phyloP scores from a whole-genome alignment of 768 basidiomycete genomes.

The Kwoniella heveanensis region DNA sequence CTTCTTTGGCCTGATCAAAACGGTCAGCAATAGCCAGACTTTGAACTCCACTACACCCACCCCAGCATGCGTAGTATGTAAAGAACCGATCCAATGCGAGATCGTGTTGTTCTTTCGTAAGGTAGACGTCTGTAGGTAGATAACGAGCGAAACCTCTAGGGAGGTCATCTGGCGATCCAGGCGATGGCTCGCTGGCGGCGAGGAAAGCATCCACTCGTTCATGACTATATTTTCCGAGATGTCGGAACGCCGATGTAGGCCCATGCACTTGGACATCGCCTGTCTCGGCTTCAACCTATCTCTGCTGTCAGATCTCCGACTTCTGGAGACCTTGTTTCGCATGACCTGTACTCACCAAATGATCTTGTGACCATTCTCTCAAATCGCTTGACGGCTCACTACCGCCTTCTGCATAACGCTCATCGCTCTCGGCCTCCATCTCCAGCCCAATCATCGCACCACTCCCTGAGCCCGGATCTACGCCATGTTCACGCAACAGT shows the following conservation, averaged over 20 bases:
- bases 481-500: constrained; percentile 32
- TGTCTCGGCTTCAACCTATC: constrained; percentile 39
- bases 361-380: constrained; percentile 30
- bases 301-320: not conserved
- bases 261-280: constrained; percentile 50
- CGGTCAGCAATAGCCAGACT: not conserved
- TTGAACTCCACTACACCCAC: constrained; percentile 20
- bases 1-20: constrained; percentile 28
- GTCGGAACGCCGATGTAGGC: constrained; percentile 50
- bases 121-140: constrained; percentile 33
- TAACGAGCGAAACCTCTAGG: constrained; percentile 24
- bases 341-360: constrained; percentile 23
- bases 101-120: constrained; percentile 41
- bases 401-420: constrained; percentile 10
- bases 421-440: constrained; percentile 6
- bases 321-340: not conserved
- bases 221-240: constrained; percentile 34
- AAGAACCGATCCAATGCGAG: constrained; percentile 45
- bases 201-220: constrained; percentile 4
- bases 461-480: constrained; percentile 25
- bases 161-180: constrained; percentile 10
- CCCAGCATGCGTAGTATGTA: constrained; percentile 47
- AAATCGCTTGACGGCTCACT: constrained; percentile 11
- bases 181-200: not conserved
- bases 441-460: constrained; percentile 2